Evolutionary conservation across 345 rosid species (phyloP).

Genomic region (Euphorbia peplus): DNA sequence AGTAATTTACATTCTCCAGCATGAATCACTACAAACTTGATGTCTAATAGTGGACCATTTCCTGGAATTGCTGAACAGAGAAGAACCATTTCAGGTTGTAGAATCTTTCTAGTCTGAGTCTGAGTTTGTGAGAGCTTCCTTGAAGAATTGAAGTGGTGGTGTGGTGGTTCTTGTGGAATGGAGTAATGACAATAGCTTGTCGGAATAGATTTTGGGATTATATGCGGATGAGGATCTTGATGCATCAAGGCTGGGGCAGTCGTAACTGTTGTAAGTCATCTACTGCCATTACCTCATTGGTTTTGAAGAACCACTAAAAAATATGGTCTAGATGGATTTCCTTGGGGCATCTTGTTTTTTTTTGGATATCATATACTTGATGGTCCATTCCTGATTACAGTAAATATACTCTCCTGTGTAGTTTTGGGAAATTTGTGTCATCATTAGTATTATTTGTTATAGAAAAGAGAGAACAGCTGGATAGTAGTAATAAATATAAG

Average conservation of each 20-base stretch:
- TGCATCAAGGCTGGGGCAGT: not conserved
- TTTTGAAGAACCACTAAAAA: not conserved
- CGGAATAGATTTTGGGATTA: not conserved
- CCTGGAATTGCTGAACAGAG: not conserved
- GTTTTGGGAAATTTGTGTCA: not conserved
- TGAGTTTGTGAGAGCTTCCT: not conserved
- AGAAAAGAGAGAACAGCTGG: not conserved
- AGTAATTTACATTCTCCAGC: not conserved
- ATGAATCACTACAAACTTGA: not conserved
- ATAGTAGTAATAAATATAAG: not conserved
- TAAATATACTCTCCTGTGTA: not conserved
- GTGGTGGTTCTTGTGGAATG: not conserved
- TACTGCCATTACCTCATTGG: not conserved
- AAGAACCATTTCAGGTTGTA: not conserved
- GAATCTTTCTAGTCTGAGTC: not conserved
- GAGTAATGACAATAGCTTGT: not conserved
- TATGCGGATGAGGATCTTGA: not conserved
- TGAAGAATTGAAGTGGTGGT: not conserved
- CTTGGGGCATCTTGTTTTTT: not conserved
- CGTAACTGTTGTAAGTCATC: not conserved
- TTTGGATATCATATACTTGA: not conserved
- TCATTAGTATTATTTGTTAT: not conserved
- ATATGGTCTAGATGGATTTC: not conserved
- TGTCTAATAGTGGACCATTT: constrained; percentile 1
- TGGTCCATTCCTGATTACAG: not conserved